Percentiles rank a stretch among this genome's conserved stretches.
These are phyloP conservation scores for Austroboletus novae-zelandiae DNA, from an alignment of 1,284 basidiomycete species.

Conservation along the genomic window DNA sequence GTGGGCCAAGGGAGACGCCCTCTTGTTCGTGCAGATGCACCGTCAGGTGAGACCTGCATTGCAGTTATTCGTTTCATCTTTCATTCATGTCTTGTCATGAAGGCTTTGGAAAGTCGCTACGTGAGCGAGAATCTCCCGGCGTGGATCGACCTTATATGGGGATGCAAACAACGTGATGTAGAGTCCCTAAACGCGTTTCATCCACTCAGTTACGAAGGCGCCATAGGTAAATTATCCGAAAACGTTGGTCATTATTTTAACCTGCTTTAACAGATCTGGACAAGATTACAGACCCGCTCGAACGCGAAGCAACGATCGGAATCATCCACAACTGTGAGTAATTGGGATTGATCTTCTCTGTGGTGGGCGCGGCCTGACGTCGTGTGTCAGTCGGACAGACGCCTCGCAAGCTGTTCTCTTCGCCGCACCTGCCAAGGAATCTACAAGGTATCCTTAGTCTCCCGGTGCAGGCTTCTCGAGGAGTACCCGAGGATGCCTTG, in stretches of 20 bases:
- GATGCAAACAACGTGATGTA: conserved; percentile 80
- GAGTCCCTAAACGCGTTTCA: conserved; percentile 87
- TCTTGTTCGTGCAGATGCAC: conserved; percentile 82
- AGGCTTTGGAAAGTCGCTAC: conserved; percentile 89
- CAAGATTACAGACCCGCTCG: conserved; percentile 78
- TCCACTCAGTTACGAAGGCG: conserved; percentile 91
- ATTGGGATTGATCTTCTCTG: background rate
- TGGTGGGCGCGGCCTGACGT: conserved; percentile 10
- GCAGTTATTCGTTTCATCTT: background rate
- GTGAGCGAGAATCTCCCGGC: conserved; percentile 84
- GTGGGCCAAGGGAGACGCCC: conserved; percentile 86
- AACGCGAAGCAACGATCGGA: conserved; percentile 89
- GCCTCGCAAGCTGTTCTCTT: conserved; percentile 83
- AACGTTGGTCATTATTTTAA: background rate
- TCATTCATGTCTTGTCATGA: background rate
- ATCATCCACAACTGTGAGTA: conserved; percentile 89
- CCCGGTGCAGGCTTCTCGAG: conserved; percentile 68
- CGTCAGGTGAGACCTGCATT: conserved; percentile 53
- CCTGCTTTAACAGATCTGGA: conserved; percentile 63
- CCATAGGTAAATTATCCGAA: conserved; percentile 55
- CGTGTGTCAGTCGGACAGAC: conserved; percentile 77
- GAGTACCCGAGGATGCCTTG: conserved; percentile 77
- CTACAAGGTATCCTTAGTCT: conserved; percentile 68
- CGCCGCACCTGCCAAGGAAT: conserved; percentile 76
- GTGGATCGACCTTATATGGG: conserved; percentile 96